Percentiles rank a stretch among this genome's conserved stretches.
Conservation (phyloP, 306 rosid species). For the Bauhinia variegata region DNA sequence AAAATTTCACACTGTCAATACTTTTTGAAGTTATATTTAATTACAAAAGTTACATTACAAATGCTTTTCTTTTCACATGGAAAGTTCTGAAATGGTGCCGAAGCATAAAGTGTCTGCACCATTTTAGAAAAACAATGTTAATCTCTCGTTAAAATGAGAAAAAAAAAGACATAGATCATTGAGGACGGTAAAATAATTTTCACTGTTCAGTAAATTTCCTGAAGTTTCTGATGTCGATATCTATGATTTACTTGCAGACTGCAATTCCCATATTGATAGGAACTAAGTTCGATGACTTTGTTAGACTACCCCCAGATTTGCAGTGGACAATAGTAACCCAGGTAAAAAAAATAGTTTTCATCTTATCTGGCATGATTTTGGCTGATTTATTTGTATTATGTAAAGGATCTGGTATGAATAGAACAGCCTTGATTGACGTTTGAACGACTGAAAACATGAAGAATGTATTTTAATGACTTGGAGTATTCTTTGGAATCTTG, state of each 20-base stretch:
- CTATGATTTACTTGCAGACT: constrained; percentile 52
- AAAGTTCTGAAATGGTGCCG: constrained; percentile 7
- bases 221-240: constrained; percentile 23
- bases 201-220: neutral
- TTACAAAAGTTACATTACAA: constrained; percentile 28
- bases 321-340: constrained; percentile 94
- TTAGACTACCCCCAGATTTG: constrained; percentile 88
- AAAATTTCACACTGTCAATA: constrained; percentile 9
- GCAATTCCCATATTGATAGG: constrained; percentile 92
- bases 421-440: constrained; percentile 21
- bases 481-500: constrained; percentile 32
- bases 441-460: constrained; percentile 3
- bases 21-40: neutral
- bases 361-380: neutral
- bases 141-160: neutral
- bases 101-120: constrained; percentile 1
- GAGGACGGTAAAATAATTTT: constrained; percentile 19
- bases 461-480: constrained; percentile 1
- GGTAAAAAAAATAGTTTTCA: constrained; percentile 54
- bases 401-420: neutral
- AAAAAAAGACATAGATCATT: constrained; percentile 26
- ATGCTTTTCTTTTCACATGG: constrained; percentile 27
- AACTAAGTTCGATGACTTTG: constrained; percentile 94
- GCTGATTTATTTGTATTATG: neutral
- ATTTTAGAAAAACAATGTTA: neutral